A percentile compares a stretch with the other conserved stretches of the same genome.
These are phyloP conservation scores for Macrotyloma uniflorum DNA, from an alignment of 306 rosid genomes.

Conservation along the genomic window DNA sequence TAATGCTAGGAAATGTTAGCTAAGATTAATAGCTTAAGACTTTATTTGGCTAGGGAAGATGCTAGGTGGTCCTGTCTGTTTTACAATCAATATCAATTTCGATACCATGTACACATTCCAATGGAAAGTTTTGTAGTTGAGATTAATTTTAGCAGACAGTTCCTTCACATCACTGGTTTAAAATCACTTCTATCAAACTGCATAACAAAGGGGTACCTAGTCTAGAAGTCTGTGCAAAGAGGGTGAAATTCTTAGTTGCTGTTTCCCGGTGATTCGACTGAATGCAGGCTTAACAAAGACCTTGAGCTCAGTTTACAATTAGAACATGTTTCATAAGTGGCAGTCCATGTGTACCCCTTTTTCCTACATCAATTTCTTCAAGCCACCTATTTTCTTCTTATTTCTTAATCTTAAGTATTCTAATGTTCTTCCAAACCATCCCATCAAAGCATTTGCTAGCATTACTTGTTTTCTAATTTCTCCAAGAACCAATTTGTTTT, in stretches of 20 bases:
- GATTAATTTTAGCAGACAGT: not conserved
- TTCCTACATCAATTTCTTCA: not conserved
- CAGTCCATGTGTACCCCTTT: not conserved
- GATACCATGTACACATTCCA: not conserved
- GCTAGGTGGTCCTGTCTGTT: too few relatives aligned
- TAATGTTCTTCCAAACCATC: not conserved
- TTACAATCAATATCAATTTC: too few relatives aligned
- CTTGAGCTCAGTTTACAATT: not conserved
- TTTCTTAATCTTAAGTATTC: not conserved
- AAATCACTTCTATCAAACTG: not conserved
- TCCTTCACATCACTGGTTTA: not conserved
- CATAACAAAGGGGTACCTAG: not conserved
- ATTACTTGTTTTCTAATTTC: conserved; percentile 2
- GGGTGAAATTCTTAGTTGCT: not conserved
- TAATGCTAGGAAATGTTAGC: not conserved
- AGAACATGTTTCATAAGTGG: not conserved
- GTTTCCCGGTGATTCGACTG: not conserved
- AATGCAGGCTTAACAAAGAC: not conserved
- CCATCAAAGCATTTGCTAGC: not conserved
- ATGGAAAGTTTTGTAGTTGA: too few relatives aligned
- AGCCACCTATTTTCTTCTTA: not conserved
- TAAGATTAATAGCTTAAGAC: too few relatives aligned
- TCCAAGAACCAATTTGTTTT: conserved; percentile 14
- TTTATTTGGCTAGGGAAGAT: too few relatives aligned
- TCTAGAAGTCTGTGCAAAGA: not conserved